Evolutionary conservation across 768 basidiomycete genomes (phyloP).

Genomic region (Dendrothele bispora): DNA sequence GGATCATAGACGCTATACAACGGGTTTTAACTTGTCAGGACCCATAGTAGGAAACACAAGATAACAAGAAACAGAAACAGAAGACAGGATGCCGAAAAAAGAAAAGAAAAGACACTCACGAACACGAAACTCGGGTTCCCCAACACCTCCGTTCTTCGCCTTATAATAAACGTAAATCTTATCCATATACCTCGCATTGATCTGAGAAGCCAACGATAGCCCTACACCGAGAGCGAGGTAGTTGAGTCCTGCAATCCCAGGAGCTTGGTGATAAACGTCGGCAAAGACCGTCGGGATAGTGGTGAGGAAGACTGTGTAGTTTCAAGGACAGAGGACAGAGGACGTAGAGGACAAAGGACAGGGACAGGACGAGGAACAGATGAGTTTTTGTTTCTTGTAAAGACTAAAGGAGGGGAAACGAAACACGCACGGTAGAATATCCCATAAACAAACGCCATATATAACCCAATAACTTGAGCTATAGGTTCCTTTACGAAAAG

Average conservation of each 20-base stretch:
- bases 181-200: slow-evolving; percentile 60
- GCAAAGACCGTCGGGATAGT: slow-evolving; percentile 62
- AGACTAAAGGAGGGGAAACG: not conserved
- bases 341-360: too few species aligned
- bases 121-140: slow-evolving; percentile 49
- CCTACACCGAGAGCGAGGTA: slow-evolving; percentile 75
- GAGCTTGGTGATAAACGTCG: slow-evolving; percentile 48
- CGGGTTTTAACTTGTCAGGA: not conserved
- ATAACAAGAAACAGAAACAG: too few species aligned
- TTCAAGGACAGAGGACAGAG: slow-evolving; percentile 1
- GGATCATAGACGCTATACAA: slow-evolving; percentile 54
- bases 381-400: not conserved
- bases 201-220: slow-evolving; percentile 49
- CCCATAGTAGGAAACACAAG: too few species aligned
- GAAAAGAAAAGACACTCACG: slow-evolving; percentile 29
- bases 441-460: slow-evolving; percentile 73
- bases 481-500: slow-evolving; percentile 64
- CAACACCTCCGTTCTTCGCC: slow-evolving; percentile 43
- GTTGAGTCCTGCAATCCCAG: slow-evolving; percentile 64
- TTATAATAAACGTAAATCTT: slow-evolving; percentile 50
- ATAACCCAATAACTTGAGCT: slow-evolving; percentile 63
- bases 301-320: slow-evolving; percentile 59
- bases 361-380: too few species aligned
- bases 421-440: slow-evolving; percentile 49
- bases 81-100: not conserved